Evolutionary conservation across 2,329 filamentous ascomycete species (phyloP).

Genomic region (Ophiostoma pallidulum): DNA sequence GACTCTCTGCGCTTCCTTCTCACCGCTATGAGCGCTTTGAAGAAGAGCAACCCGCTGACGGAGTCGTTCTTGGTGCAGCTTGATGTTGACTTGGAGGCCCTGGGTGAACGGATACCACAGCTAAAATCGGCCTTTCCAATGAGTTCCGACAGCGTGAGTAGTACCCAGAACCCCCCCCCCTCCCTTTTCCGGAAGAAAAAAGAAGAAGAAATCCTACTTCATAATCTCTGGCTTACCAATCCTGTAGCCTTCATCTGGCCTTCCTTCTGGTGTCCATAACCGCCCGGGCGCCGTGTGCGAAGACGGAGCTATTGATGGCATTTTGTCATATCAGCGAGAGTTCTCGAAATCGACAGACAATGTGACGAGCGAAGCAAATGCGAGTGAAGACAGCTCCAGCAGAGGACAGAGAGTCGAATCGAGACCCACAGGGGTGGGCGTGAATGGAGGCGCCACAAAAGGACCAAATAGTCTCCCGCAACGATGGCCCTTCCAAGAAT

Average conservation of each 20-base stretch:
- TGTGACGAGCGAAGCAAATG: neutral
- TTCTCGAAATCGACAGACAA: constrained; percentile 10
- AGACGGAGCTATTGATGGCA: constrained; percentile 26
- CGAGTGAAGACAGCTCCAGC: constrained; percentile 2
- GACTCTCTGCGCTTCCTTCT: constrained; percentile 86
- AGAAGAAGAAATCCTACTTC: too few relatives aligned
- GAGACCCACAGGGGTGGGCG: neutral
- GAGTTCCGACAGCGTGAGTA: constrained; percentile 41
- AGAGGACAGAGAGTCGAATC: constrained; percentile 8
- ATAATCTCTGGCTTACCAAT: neutral
- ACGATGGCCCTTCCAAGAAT: constrained; percentile 32
- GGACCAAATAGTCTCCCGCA: neutral
- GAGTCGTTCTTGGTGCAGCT: constrained; percentile 92
- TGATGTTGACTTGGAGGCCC: constrained; percentile 77
- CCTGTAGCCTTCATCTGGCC: constrained; percentile 20
- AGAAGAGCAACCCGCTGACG: constrained; percentile 78
- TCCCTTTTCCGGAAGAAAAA: too few relatives aligned
- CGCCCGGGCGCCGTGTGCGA: constrained; percentile 15
- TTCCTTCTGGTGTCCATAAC: neutral
- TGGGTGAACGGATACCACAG: constrained; percentile 52
- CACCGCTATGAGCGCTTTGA: constrained; percentile 81
- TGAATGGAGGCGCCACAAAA: neutral
- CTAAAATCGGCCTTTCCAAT: constrained; percentile 47
- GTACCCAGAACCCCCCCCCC: too few relatives aligned
- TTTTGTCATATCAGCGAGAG: constrained; percentile 30